Evolutionary conservation across 1,139 yeast genomes (phyloP).

Genomic region (Scheffersomyces cryptocercus): DNA sequence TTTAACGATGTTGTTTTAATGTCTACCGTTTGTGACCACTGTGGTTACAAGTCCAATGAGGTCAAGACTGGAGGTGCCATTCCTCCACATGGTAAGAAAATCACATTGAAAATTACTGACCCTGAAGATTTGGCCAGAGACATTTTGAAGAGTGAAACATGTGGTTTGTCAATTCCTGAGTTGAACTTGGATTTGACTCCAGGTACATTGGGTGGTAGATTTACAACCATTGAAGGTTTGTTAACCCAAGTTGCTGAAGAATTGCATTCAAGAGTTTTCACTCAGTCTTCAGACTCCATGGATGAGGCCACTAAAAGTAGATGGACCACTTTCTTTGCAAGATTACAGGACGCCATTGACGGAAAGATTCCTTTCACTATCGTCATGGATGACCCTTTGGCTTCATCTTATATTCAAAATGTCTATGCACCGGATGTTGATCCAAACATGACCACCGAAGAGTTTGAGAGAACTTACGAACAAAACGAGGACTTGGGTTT

Average conservation of each 20-base stretch:
- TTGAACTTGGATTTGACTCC: constrained; percentile 87
- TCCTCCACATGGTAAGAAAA: constrained; percentile 79
- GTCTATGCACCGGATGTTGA: constrained; percentile 97
- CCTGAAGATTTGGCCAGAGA: constrained; percentile 95
- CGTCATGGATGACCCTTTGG: constrained; percentile 90
- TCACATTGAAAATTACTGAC: constrained; percentile 77
- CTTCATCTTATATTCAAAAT: constrained; percentile 93
- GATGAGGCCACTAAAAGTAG: constrained; percentile 69
- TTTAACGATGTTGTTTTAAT: constrained; percentile 95
- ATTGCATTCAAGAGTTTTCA: constrained; percentile 79
- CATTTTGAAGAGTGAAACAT: constrained; percentile 90
- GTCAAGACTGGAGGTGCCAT: constrained; percentile 98
- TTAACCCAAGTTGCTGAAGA: constrained; percentile 88
- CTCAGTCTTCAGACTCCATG: constrained; percentile 91
- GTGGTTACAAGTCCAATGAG: constrained; percentile 97
- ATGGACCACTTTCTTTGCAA: constrained; percentile 80
- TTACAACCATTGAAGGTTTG: constrained; percentile 95
- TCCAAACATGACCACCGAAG: constrained; percentile 92
- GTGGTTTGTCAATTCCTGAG: constrained; percentile 85
- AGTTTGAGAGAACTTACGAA: constrained; percentile 80
- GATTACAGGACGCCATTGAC: constrained; percentile 75
- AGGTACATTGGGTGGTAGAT: constrained; percentile 97
- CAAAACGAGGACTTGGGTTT: constrained; percentile 94
- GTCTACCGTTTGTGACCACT: constrained; percentile 90
- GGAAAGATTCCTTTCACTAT: constrained; percentile 86